Percentiles rank a stretch among this genome's conserved stretches.
Evolutionary conservation across 345 rosid species (phyloP).

Genomic region (Euphorbia peplus): DNA sequence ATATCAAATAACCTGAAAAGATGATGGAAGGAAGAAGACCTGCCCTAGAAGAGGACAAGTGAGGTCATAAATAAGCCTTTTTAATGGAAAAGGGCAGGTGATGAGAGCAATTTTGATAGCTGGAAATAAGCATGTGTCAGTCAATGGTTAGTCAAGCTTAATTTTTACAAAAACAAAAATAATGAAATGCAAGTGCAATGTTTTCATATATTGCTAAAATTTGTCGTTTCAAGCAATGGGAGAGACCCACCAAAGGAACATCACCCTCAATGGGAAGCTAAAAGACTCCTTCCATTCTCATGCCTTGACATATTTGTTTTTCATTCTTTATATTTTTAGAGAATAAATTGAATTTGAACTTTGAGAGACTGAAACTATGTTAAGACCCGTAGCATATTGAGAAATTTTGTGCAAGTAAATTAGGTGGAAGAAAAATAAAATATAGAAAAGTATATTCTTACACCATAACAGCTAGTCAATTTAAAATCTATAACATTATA

Average conservation of each 20-base stretch:
- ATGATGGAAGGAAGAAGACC: neutral
- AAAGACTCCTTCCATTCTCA: neutral
- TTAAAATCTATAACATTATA: no score
- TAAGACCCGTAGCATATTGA: no score
- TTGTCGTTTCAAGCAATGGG: conserved; percentile 1
- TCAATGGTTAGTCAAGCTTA: neutral
- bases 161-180: neutral
- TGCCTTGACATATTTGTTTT: neutral
- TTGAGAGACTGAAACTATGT: no score
- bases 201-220: neutral
- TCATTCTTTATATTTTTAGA: neutral
- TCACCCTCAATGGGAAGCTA: conserved; percentile 4
- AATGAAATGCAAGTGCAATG: neutral
- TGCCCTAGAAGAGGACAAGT: conserved; percentile 15
- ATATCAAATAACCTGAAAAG: no score
- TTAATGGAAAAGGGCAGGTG: conserved; percentile 21
- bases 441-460: no score
- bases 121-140: neutral
- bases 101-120: conserved; percentile 1
- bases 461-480: no score
- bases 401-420: no score
- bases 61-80: conserved; percentile 7
- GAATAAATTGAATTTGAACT: no score
- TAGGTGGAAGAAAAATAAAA: no score
- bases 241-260: conserved; percentile 13